phyloP scores from a whole-genome alignment of 1,284 basidiomycete species.

The Cryptococcus hybrid region DNA sequence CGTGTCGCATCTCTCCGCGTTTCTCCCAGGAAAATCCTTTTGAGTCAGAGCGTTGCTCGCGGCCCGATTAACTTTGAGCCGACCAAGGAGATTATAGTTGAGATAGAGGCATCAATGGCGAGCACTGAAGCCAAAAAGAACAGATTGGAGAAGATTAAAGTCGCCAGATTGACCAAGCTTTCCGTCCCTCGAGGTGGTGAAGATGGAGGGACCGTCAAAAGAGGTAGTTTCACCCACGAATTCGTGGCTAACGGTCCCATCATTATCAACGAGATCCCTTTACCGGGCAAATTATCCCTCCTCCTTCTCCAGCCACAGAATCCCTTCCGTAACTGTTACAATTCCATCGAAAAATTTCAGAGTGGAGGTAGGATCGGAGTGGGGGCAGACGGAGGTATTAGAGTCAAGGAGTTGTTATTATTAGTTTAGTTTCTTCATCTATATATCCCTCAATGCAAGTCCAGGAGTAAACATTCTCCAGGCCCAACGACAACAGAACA shows the following conservation, averaged over 20 bases:
- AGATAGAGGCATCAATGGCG: slow-evolving; percentile 9
- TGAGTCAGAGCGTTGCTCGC: slow-evolving; percentile 6
- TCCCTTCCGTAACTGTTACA: too few relatives aligned
- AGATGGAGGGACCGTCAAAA: neutral
- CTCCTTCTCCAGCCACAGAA: neutral
- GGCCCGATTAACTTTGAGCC: slow-evolving; percentile 9
- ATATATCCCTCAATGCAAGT: too few relatives aligned
- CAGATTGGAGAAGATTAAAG: slow-evolving; percentile 5
- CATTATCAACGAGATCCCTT: slow-evolving; percentile 17
- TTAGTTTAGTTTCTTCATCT: too few relatives aligned
- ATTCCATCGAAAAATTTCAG: neutral
- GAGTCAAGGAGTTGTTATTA: too few relatives aligned
- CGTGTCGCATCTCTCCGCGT: slow-evolving; percentile 45
- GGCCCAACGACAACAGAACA: too few relatives aligned
- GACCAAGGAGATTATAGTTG: slow-evolving; percentile 5
- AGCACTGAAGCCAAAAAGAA: neutral
- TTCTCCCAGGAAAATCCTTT: neutral
- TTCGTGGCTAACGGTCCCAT: slow-evolving; percentile 9
- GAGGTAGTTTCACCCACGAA: neutral
- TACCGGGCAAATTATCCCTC: slow-evolving; percentile 10
- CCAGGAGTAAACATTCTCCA: too few relatives aligned
- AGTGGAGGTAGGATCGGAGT: too few relatives aligned
- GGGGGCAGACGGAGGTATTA: too few relatives aligned
- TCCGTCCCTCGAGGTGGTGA: neutral
- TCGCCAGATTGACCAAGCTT: slow-evolving; percentile 9